Evolutionary conservation across 2,329 filamentous ascomycete genomes (phyloP).

Genomic region (Fusarium lateritium): DNA sequence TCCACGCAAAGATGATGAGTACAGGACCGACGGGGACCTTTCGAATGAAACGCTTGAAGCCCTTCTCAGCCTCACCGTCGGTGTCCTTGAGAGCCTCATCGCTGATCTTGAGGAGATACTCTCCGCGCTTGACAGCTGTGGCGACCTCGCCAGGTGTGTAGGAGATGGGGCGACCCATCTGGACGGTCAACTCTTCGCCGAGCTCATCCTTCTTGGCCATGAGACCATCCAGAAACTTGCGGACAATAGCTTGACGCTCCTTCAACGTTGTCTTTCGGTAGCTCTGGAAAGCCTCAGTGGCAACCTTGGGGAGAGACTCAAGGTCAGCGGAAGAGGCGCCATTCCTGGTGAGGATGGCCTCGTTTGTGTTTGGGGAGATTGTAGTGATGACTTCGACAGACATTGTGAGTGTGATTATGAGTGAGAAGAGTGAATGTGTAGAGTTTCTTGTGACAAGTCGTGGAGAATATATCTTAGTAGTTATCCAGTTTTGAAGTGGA

Average conservation of each 20-base stretch:
- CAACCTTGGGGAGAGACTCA: slow-evolving; percentile 77
- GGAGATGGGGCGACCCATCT: slow-evolving; percentile 95
- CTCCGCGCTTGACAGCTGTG: slow-evolving; percentile 87
- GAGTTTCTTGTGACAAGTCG: slow-evolving; percentile 12
- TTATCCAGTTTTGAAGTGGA: slow-evolving; percentile 43
- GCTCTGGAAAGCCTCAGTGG: slow-evolving; percentile 81
- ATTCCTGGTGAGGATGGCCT: slow-evolving; percentile 83
- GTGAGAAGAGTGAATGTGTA: slow-evolving; percentile 5
- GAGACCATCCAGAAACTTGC: slow-evolving; percentile 81
- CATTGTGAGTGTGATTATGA: slow-evolving; percentile 59
- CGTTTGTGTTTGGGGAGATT: slow-evolving; percentile 91
- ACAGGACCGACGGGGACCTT: slow-evolving; percentile 91
- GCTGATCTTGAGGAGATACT: slow-evolving; percentile 89
- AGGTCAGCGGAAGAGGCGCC: slow-evolving; percentile 81
- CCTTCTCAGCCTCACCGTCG: slow-evolving; percentile 85
- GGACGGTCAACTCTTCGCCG: slow-evolving; percentile 87
- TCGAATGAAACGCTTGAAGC: slow-evolving; percentile 91
- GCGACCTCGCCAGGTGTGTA: slow-evolving; percentile 87
- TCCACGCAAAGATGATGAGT: slow-evolving; percentile 94
- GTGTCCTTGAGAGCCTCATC: slow-evolving; percentile 84
- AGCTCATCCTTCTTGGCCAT: slow-evolving; percentile 82
- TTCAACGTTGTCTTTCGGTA: slow-evolving; percentile 82
- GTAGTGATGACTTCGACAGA: slow-evolving; percentile 78
- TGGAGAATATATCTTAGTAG: slow-evolving; percentile 32
- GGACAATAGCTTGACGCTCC: slow-evolving; percentile 85